Base-by-base conservation (phyloP, 192 early-diverging fungal species). In the Paraglomus brasilianum region DNA sequence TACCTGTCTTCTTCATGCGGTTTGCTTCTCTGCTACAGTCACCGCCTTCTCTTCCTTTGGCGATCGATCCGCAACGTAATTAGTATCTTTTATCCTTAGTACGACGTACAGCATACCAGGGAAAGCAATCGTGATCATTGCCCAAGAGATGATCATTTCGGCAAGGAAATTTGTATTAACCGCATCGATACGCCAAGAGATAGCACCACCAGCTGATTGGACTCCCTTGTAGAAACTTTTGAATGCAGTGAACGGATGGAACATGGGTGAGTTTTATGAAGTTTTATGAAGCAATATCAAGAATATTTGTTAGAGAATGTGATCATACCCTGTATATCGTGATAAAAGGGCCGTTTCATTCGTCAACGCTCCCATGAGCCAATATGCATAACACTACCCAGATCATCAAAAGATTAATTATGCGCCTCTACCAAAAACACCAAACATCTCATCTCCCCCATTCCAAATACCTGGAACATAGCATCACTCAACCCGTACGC, bases 191-290 rank as follows among this genome's bases (percentile, higher is more conserved):
- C 88, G 85, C 84, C 88, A 87, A 0, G 87, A 81, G 42, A 92
- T 81, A 59, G 88, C 91, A 55, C 77, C 84, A n/a, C 85, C 89
- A 60, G 86, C 83, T 66, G 87, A 90, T 83, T 95, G 93, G 61
- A 93, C 88, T 59, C 88, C 89, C 86, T 95, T 95, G 88, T 95
- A 95, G 82, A 90, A 93, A 4, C 92, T 69, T 41, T 6, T n/a
- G n/a, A n/a, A n/a, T n/a, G n/a, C n/a, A n/a, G n/a, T n/a, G n/a
- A n/a, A n/a, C n/a, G n/a, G n/a, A n/a, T n/a, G n/a, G n/a, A n/a
- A n/a, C n/a, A n/a, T n/a, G n/a, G n/a, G n/a, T n/a, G n/a, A n/a
- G n/a, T n/a, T n/a, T n/a, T n/a, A n/a, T n/a, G n/a, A n/a, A n/a
- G n/a, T n/a, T n/a, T n/a, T n/a, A n/a, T n/a, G n/a, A n/a, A n/a